Percentiles rank a stretch among this genome's conserved stretches.
phyloP scores from a whole-genome alignment of 768 basidiomycete genomes.

The Phanerochaete carnosa region DNA sequence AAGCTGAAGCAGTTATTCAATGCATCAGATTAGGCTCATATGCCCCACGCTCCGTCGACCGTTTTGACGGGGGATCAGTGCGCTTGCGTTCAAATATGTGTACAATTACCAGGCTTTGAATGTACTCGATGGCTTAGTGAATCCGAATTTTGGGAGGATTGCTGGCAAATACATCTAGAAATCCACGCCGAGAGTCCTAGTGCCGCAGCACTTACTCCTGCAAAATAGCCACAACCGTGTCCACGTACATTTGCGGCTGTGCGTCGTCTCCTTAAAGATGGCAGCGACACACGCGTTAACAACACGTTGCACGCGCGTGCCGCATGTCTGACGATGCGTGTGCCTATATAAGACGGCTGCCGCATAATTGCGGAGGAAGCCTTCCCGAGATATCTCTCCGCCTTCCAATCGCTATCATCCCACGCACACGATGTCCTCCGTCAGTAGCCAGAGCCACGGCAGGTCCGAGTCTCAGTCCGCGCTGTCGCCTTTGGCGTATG shows the following conservation, averaged over 20 bases:
- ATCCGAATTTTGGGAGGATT: too few species aligned
- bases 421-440: background rate
- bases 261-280: too few species aligned
- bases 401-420: background rate
- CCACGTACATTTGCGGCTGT: too few species aligned
- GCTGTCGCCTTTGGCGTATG: slow-evolving; percentile 3
- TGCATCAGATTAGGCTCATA: background rate
- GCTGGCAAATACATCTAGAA: too few species aligned
- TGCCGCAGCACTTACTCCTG: too few species aligned
- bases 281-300: background rate
- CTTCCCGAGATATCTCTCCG: background rate
- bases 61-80: too few species aligned
- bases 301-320: background rate
- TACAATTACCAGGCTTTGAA: too few species aligned
- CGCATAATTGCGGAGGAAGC: background rate
- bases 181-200: too few species aligned
- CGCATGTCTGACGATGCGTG: background rate
- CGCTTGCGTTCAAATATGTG: too few species aligned
- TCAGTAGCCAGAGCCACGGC: background rate
- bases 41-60: too few species aligned
- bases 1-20: background rate
- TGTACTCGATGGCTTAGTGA: too few species aligned
- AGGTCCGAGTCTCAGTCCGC: background rate
- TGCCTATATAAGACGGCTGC: background rate
- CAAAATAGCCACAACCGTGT: too few species aligned